A percentile compares a stretch with the other conserved stretches of the same genome.
phyloP scores from a whole-genome alignment of 805 yeast species.

The Lipomyces orientalis region DNA sequence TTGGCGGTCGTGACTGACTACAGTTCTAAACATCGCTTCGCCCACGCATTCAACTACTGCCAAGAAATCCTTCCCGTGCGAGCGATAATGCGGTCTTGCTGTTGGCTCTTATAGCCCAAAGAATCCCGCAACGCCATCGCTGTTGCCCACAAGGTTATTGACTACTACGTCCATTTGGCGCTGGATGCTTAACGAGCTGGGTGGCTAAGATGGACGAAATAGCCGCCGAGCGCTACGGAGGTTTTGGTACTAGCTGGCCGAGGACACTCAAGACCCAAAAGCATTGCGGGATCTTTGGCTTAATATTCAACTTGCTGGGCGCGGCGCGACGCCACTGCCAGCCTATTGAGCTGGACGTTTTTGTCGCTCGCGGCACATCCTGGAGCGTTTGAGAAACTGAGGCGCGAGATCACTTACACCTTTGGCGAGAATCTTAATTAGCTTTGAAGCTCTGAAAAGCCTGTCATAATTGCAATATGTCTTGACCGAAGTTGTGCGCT shows the following conservation, averaged over 20 bases:
- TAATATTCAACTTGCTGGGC: constrained; percentile 59
- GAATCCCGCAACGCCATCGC: constrained; percentile 46
- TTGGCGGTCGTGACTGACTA: constrained; percentile 21
- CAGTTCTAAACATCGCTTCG: constrained; percentile 36
- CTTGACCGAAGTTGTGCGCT: constrained; percentile 55
- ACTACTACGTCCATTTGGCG: constrained; percentile 51
- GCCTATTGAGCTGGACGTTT: constrained; percentile 53
- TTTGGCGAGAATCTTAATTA: constrained; percentile 45
- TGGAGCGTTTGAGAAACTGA: constrained; percentile 45
- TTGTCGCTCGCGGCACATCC: constrained; percentile 53
- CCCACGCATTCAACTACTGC: constrained; percentile 38
- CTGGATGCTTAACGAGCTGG: constrained; percentile 38
- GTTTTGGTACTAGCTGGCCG: constrained; percentile 56
- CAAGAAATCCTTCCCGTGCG: constrained; percentile 36
- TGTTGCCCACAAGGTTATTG: constrained; percentile 47
- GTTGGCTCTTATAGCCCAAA: constrained; percentile 35
- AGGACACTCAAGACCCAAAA: constrained; percentile 55
- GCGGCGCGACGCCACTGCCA: constrained; percentile 65
- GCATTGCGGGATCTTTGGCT: constrained; percentile 58
- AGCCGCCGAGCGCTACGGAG: constrained; percentile 46
- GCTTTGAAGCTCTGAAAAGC: constrained; percentile 57
- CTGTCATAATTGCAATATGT: constrained; percentile 55
- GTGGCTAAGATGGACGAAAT: background rate
- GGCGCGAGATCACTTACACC: constrained; percentile 48
- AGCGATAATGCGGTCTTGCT: constrained; percentile 36